Conservation (phyloP, 2,329 filamentous ascomycete genomes). For the Macrophomina tecta region DNA sequence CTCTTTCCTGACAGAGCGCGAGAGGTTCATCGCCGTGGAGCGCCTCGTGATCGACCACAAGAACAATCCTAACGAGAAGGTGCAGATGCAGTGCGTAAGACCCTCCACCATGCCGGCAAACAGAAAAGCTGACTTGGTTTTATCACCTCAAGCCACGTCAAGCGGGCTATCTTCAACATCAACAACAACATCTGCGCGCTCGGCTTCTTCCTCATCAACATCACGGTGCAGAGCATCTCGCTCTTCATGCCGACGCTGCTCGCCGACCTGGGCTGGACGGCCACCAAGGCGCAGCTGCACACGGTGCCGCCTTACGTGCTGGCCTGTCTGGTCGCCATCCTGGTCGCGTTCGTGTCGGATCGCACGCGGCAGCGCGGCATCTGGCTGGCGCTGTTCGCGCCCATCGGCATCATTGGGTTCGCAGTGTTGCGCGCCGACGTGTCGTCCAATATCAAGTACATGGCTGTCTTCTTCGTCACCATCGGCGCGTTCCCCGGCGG, state of each 20-base stretch:
- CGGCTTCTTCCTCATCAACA: slow-evolving; percentile 66
- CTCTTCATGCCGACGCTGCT: slow-evolving; percentile 50
- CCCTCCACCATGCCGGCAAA: too few relatives aligned
- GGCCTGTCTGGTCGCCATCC: slow-evolving; percentile 44
- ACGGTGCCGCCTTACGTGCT: slow-evolving; percentile 48
- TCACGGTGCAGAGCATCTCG: slow-evolving; percentile 60
- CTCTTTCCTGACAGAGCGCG: slow-evolving; percentile 58
- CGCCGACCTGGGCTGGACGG: slow-evolving; percentile 44
- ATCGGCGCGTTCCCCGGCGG: slow-evolving; percentile 64
- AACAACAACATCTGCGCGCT: slow-evolving; percentile 65
- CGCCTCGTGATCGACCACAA: slow-evolving; percentile 58
- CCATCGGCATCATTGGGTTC: slow-evolving; percentile 58
- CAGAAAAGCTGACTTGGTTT: too few relatives aligned
- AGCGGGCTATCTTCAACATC: slow-evolving; percentile 60
- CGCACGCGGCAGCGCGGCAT: slow-evolving; percentile 46
- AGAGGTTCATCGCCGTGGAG: slow-evolving; percentile 61
- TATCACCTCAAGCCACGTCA: slow-evolving; percentile 48
- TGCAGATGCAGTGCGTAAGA: slow-evolving; percentile 42
- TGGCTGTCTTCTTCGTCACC: slow-evolving; percentile 62
- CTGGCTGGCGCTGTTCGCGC: slow-evolving; percentile 44
- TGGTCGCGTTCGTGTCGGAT: slow-evolving; percentile 44
- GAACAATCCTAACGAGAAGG: slow-evolving; percentile 46
- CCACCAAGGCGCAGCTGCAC: slow-evolving; percentile 47
- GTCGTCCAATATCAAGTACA: slow-evolving; percentile 54
- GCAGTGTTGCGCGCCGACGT: slow-evolving; percentile 57